Evolutionary conservation across 192 early-diverging fungal genomes (phyloP).

Genomic region (Umbelopsis isabellina): DNA sequence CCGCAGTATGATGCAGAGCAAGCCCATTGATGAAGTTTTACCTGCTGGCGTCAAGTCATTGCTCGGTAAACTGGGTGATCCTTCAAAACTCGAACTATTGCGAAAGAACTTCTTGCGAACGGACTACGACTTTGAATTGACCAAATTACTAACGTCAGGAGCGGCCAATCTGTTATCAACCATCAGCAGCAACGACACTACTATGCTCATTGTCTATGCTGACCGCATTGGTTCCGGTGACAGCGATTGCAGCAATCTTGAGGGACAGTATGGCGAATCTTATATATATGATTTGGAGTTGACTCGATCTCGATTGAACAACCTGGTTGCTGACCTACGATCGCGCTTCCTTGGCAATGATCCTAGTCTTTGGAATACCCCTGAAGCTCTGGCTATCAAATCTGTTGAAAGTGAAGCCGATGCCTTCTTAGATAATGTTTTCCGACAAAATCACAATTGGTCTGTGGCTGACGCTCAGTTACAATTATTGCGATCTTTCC

Average conservation of each 20-base stretch:
- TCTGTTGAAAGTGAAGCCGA: neutral
- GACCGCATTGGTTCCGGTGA: conserved; percentile 23
- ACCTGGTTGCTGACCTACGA: neutral
- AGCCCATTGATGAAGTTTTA: conserved; percentile 4
- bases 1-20: neutral
- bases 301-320: conserved; percentile 16
- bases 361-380: neutral
- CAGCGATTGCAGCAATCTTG: conserved; percentile 30
- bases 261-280: conserved; percentile 38
- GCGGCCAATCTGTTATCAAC: conserved; percentile 3
- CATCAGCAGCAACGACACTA: conserved; percentile 9
- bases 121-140: conserved; percentile 2
- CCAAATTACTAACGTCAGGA: neutral
- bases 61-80: conserved; percentile 27
- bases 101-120: conserved; percentile 12
- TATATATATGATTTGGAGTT: conserved; percentile 39
- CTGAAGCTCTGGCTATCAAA: neutral
- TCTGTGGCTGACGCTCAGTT: conserved; percentile 37
- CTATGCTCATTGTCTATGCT: conserved; percentile 7
- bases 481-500: conserved; percentile 37
- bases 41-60: conserved; percentile 32
- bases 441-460: conserved; percentile 32
- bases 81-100: conserved; percentile 9
- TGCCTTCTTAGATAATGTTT: neutral
- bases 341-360: neutral